Percentiles rank a stretch among this genome's conserved stretches.
phyloP scores from a whole-genome alignment of 192 early-diverging fungal species.

The Entomortierella beljakovae region DNA sequence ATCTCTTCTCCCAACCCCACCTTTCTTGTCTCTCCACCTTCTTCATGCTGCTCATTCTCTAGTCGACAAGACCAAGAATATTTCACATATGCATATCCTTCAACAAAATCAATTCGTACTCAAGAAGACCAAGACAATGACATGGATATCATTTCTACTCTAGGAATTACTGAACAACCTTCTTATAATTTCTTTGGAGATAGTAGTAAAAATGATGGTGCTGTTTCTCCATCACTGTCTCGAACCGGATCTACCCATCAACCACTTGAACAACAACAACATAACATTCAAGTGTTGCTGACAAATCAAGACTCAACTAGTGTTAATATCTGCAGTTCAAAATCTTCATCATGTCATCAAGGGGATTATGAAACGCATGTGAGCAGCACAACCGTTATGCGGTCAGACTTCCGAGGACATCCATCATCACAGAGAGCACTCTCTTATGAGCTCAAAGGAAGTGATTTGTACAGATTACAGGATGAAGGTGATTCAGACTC shows the following conservation, averaged over 20 bases:
- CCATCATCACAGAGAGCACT: slow-evolving; percentile 12
- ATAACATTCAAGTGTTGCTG: slow-evolving; percentile 3
- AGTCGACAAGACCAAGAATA: slow-evolving; percentile 4
- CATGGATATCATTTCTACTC: slow-evolving; percentile 49
- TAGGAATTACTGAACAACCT: slow-evolving; percentile 33
- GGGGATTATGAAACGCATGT: slow-evolving; percentile 14
- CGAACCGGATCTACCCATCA: neutral
- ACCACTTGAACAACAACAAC: neutral
- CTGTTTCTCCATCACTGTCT: neutral
- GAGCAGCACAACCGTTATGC: slow-evolving; percentile 1
- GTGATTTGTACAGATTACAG: neutral
- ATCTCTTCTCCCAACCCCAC: too few species aligned
- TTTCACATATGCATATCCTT: slow-evolving; percentile 8
- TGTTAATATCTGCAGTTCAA: slow-evolving; percentile 5
- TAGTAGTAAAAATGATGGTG: neutral
- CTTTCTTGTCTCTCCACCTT: neutral
- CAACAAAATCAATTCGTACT: slow-evolving; percentile 7
- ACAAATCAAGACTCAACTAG: slow-evolving; percentile 19
- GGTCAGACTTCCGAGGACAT: slow-evolving; percentile 6
- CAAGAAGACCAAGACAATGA: slow-evolving; percentile 30
- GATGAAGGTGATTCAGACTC: slow-evolving; percentile 8
- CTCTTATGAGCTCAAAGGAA: slow-evolving; percentile 10
- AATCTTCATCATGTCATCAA: neutral
- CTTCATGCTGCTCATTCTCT: slow-evolving; percentile 4
- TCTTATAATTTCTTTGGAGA: slow-evolving; percentile 31